These are phyloP conservation scores for Hypomyces perniciosus DNA, from an alignment of 2,329 filamentous ascomycete genomes.

Conservation along the genomic window DNA sequence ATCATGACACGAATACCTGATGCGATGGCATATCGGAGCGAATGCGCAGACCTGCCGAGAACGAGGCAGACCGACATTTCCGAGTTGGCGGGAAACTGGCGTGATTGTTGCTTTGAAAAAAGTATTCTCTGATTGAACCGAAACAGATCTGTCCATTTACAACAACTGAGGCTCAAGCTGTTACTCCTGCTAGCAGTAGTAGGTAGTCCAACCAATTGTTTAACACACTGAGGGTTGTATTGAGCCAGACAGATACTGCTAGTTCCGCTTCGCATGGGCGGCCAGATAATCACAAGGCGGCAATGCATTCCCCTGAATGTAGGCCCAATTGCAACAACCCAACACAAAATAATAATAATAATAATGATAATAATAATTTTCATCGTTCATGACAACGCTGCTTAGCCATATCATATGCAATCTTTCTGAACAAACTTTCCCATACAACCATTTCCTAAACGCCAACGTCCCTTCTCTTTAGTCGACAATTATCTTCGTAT, in stretches of 20 bases:
- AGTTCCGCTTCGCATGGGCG: too few species aligned
- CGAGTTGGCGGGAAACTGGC: too few species aligned
- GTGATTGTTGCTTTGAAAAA: too few species aligned
- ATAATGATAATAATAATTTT: neutral
- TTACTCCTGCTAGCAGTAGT: neutral
- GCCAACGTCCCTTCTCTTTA: conserved; percentile 4
- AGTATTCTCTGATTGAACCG: too few species aligned
- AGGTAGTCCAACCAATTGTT: neutral
- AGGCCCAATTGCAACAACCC: conserved; percentile 1
- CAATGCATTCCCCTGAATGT: neutral
- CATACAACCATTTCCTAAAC: conserved; percentile 4
- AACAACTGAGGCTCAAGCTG: neutral
- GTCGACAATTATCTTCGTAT: neutral
- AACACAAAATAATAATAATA: conserved; percentile 1
- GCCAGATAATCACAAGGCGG: neutral
- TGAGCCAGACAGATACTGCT: too few species aligned
- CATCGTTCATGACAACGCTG: neutral
- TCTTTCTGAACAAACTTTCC: conserved; percentile 6
- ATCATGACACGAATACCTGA: neutral
- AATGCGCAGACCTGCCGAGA: neutral
- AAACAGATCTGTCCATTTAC: neutral
- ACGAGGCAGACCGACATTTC: too few species aligned
- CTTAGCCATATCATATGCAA: conserved; percentile 8
- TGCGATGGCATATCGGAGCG: neutral
- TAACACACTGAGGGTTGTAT: too few species aligned